Percentiles rank a stretch among this genome's conserved stretches.
Evolutionary conservation across 352 stramenopile genomes (phyloP).

Genomic region (Phytophthora capsici): DNA sequence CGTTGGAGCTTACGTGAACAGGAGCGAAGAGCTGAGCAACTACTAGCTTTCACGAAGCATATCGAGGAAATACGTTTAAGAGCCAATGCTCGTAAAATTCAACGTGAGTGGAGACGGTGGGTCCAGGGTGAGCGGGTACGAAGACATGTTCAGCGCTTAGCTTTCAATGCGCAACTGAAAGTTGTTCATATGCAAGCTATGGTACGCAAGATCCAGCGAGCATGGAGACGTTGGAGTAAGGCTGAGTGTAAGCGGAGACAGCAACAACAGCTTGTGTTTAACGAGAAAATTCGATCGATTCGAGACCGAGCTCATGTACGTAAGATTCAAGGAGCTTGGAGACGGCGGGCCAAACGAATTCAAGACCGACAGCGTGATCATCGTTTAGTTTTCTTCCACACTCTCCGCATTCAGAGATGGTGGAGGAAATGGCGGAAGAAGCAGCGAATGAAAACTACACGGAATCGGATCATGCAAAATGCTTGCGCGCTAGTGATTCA

Average conservation of each 20-base stretch:
- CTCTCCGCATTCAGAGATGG: slow-evolving; percentile 26
- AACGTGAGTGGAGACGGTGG: slow-evolving; percentile 19
- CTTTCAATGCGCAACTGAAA: slow-evolving; percentile 10
- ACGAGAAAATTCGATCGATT: slow-evolving; percentile 5
- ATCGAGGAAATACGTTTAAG: slow-evolving; percentile 4
- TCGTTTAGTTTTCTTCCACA: slow-evolving; percentile 2
- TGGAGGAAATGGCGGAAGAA: slow-evolving; percentile 24
- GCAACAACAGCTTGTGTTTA: slow-evolving; percentile 9
- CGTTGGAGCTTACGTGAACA: slow-evolving; percentile 7
- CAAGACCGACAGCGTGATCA: slow-evolving; percentile 13
- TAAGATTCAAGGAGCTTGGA: slow-evolving; percentile 15
- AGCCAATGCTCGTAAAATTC: slow-evolving; percentile 12
- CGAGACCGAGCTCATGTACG: slow-evolving; percentile 1
- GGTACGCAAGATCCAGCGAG: slow-evolving; percentile 27
- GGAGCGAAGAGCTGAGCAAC: slow-evolving; percentile 3
- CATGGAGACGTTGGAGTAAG: slow-evolving; percentile 13
- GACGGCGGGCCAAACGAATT: slow-evolving; percentile 8
- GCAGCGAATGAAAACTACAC: slow-evolving; percentile 19
- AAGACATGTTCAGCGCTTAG: slow-evolving; percentile 1
- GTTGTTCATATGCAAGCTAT: slow-evolving; percentile 5
- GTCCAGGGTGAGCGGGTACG: not conserved
- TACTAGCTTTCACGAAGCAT: not conserved
- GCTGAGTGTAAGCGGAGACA: slow-evolving; percentile 2
- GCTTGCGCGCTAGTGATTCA: slow-evolving; percentile 29
- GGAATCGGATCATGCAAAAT: slow-evolving; percentile 11